phyloP scores from a whole-genome alignment of 163 green algal species.

The Chloromonas sp. region DNA sequence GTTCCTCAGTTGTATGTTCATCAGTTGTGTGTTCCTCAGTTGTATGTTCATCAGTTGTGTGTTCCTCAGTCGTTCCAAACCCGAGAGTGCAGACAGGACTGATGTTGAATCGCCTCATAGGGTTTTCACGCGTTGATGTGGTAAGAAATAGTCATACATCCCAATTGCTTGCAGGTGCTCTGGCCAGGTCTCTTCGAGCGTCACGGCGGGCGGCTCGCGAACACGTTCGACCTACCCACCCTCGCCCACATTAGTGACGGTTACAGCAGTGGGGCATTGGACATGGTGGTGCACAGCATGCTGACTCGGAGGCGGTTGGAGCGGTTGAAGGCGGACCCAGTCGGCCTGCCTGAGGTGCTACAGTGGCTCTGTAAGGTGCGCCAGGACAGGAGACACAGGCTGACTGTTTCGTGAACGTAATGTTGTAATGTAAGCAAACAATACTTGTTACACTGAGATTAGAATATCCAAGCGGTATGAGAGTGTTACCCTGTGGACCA shows the following conservation, averaged over 20 bases:
- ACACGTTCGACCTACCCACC: constrained; percentile 71
- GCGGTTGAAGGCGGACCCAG: constrained; percentile 28
- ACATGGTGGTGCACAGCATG: constrained; percentile 53
- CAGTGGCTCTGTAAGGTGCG: constrained; percentile 62
- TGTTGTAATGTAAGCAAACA: no score
- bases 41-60: no score
- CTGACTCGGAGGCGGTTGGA: constrained; percentile 55
- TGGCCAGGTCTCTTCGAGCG: constrained; percentile 62
- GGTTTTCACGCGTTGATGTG: no score
- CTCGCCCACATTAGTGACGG: constrained; percentile 62
- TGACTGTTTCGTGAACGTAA: neutral
- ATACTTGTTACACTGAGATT: no score
- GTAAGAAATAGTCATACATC: neutral
- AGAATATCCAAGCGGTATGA: no score
- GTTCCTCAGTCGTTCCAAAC: neutral
- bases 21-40: no score
- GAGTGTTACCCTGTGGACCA: no score
- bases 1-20: no score
- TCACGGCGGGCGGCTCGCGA: constrained; percentile 40
- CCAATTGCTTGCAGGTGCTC: constrained; percentile 40
- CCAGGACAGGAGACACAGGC: neutral
- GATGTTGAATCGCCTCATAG: no score
- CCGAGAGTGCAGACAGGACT: no score
- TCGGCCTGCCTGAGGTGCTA: constrained; percentile 59
- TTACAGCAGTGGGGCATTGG: constrained; percentile 60